A percentile compares a stretch with the other conserved stretches of the same genome.
phyloP scores from a whole-genome alignment of 768 basidiomycete genomes.

The Leccinum obscurum region DNA sequence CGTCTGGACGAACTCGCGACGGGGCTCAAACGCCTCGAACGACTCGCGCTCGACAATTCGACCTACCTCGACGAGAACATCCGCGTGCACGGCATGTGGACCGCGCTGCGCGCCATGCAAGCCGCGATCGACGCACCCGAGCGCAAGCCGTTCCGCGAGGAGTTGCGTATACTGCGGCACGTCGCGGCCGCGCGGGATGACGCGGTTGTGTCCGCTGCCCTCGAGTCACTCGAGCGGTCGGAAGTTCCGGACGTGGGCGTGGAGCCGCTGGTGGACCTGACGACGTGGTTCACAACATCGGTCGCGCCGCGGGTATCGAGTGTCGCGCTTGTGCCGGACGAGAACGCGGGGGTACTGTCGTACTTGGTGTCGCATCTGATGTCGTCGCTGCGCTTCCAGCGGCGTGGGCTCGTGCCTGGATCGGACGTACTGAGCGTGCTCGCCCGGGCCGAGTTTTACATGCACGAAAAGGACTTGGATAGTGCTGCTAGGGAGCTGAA shows the following conservation, averaged over 20 bases:
- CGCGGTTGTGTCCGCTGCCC: constrained; percentile 42
- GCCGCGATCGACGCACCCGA: constrained; percentile 63
- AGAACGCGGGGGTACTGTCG: constrained; percentile 84
- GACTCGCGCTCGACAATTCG: constrained; percentile 89
- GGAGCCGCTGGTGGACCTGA: constrained; percentile 14
- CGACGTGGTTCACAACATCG: constrained; percentile 85
- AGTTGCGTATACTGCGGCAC: constrained; percentile 67
- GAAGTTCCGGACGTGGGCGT: not conserved
- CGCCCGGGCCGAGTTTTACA: constrained; percentile 83
- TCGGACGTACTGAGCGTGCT: constrained; percentile 85
- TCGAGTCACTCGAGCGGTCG: not conserved
- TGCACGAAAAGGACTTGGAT: constrained; percentile 90
- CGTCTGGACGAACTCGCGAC: no score
- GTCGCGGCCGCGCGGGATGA: constrained; percentile 73
- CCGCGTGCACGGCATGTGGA: constrained; percentile 89
- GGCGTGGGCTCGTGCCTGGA: constrained; percentile 70
- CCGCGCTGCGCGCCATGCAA: constrained; percentile 81
- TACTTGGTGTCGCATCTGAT: constrained; percentile 81
- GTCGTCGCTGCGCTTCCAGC: constrained; percentile 74
- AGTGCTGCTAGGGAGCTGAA: constrained; percentile 87
- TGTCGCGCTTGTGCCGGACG: constrained; percentile 92
- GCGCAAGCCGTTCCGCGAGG: constrained; percentile 84
- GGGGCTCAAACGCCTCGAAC: constrained; percentile 21
- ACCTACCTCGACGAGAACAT: constrained; percentile 93
- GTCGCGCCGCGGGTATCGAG: constrained; percentile 82